Base-by-base conservation (phyloP, 257 asterid genomes). In the Solanum sejunctum region DNA sequence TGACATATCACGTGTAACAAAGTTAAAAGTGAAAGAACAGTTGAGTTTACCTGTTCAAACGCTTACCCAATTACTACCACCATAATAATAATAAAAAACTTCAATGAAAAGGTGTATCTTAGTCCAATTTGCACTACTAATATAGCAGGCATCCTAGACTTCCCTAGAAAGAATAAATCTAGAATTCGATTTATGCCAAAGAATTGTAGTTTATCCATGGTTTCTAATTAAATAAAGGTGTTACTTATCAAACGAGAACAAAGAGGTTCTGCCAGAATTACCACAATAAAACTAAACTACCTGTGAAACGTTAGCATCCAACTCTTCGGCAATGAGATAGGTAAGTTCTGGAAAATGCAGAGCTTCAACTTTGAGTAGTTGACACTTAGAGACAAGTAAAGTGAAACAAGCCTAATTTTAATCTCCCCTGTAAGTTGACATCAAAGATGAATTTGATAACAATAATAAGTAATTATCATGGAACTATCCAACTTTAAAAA, bases 291-390 rank as follows among this genome's bases (percentile, higher is more conserved):
- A 81, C 45, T 72, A 71, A 83, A 88, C 87, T 88, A 97, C 99
- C 98, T 97, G 98, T 63, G 98, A 89, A 82, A 87, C 86, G 85
- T 88, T 88, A 64, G 93, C 92, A 86, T 82, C 87, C 61, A 95
- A 89, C 81, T 91, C 98, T 86, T 90, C 85, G 13, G 98, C 94
- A 78, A 97, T 89, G 64, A 81, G 83, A 87, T 90, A 85, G 43
- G 91, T 78, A 84, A 97, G 96, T 85, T 92, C 98, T 36, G 94
- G 75, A 77, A 26, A 26, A 93, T 88, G 49, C 81, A 98, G 85
- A 97, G 98, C 94, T 97, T 90, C 93, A 97, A 79, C 80, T 92
- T 92, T 12, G 95, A 85, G 93, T 88, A 90, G 81, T 89, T 95
- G 84, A 87, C 85, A 81, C 89, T 92, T 80, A 89, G 86, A 84